A percentile compares a stretch with the other conserved stretches of the same genome.
These are phyloP conservation scores for Fusarium redolens DNA, from an alignment of 2,329 filamentous ascomycete species.

Conservation along the genomic window DNA sequence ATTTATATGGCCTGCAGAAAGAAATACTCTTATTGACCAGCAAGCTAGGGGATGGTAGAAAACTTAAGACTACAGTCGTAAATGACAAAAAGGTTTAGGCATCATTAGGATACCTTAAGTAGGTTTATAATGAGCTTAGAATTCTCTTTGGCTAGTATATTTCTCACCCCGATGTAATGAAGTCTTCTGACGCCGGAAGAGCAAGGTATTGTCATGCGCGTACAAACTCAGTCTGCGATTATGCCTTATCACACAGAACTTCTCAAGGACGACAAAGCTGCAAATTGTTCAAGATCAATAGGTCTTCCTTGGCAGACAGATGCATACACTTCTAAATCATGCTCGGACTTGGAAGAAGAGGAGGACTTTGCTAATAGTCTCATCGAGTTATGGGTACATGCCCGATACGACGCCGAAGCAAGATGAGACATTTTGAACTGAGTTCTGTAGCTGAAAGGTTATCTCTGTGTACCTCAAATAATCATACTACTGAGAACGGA, in stretches of 20 bases:
- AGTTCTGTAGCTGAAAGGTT: neutral
- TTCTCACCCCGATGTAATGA: too few species aligned
- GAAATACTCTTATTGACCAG: neutral
- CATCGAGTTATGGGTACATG: neutral
- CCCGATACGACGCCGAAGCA: neutral
- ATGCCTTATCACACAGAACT: too few species aligned
- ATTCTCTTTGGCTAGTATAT: too few species aligned
- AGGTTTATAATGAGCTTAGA: too few species aligned
- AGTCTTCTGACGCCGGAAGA: too few species aligned
- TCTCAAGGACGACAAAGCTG: too few species aligned
- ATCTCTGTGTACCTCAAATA: rapidly evolving
- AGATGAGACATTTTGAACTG: neutral
- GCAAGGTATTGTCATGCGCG: neutral
- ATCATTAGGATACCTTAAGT: too few species aligned
- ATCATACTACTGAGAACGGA: rapidly evolving
- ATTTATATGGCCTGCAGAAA: neutral
- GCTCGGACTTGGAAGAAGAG: too few species aligned
- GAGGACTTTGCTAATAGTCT: neutral
- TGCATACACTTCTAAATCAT: rapidly evolving
- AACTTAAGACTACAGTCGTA: too few species aligned
- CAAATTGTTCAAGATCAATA: neutral
- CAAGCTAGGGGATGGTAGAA: too few species aligned
- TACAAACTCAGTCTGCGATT: too few species aligned
- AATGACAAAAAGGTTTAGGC: too few species aligned
- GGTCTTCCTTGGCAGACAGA: neutral